A percentile compares a stretch with the other conserved stretches of the same genome.
Evolutionary conservation across 768 basidiomycete species (phyloP).

Genomic region (Pilatotrama ljubarskyi): DNA sequence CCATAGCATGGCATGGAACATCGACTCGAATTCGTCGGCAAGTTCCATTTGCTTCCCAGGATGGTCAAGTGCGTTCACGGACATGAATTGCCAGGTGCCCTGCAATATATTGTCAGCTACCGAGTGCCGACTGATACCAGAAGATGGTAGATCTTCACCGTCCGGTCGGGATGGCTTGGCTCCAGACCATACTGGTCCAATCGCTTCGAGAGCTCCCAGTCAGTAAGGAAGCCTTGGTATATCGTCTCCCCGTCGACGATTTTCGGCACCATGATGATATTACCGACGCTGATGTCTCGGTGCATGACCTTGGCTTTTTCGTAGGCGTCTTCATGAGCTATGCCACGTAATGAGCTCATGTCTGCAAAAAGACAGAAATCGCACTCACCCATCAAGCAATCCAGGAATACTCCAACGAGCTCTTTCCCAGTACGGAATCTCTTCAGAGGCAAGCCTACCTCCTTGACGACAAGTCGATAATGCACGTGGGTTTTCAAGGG

Average conservation of each 20-base stretch:
- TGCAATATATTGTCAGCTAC: background rate
- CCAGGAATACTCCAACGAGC: background rate
- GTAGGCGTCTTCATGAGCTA: conserved; percentile 4
- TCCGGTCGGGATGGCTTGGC: background rate
- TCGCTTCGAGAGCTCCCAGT: conserved; percentile 15
- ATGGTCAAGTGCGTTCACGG: background rate
- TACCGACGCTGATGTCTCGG: conserved; percentile 15
- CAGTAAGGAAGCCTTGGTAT: background rate
- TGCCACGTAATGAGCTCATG: background rate
- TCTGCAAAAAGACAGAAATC: too few species aligned
- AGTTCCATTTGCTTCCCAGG: background rate
- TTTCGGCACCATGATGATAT: background rate
- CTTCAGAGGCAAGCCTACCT: conserved; percentile 7
- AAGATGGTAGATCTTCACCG: background rate
- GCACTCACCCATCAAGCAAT: background rate
- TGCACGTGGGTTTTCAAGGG: conserved; percentile 7
- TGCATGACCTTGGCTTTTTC: background rate
- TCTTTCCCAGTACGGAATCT: background rate
- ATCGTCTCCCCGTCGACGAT: background rate
- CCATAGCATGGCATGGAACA: conserved; percentile 4
- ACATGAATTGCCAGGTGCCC: conserved; percentile 16
- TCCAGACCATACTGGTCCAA: background rate
- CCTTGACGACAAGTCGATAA: conserved; percentile 16
- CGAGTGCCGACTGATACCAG: background rate
- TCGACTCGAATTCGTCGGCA: conserved; percentile 8